These are phyloP conservation scores for Albophoma yamanashiensis DNA, from an alignment of 2,329 filamentous ascomycete genomes.

Conservation along the genomic window DNA sequence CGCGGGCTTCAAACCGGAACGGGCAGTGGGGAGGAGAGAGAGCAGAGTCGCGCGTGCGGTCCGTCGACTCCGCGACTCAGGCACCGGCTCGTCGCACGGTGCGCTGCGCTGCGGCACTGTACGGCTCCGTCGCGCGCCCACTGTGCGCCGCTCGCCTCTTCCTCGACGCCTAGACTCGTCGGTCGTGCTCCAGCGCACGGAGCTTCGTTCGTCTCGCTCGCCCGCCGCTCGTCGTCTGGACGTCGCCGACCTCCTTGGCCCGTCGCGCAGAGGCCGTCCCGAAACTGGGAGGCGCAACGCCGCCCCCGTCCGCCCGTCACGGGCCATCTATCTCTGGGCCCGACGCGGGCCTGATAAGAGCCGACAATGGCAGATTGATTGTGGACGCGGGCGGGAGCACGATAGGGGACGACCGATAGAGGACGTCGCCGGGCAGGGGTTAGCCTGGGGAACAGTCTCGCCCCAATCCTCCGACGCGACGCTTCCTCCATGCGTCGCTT, in stretches of 20 bases:
- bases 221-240: not conserved
- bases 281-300: not conserved
- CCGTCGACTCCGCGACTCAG: not conserved
- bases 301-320: not conserved
- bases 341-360: no score
- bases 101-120: not conserved
- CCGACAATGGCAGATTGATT: not conserved
- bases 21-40: not conserved
- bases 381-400: not conserved
- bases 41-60: not conserved
- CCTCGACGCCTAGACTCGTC: no score
- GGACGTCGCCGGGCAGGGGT: not conserved
- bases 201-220: no score
- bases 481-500: not conserved
- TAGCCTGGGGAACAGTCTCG: not conserved
- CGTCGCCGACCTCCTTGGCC: not conserved
- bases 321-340: no score
- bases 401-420: not conserved
- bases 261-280: not conserved
- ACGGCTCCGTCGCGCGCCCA: not conserved
- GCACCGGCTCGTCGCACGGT: not conserved
- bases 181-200: no score
- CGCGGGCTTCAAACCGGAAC: not conserved
- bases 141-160: not conserved
- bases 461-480: not conserved